Evolutionary conservation across 2,329 filamentous ascomycete species (phyloP), one percentile per base, ranked within the genome.

Genomic region (Scopulariopsis brevicaulis): DNA sequence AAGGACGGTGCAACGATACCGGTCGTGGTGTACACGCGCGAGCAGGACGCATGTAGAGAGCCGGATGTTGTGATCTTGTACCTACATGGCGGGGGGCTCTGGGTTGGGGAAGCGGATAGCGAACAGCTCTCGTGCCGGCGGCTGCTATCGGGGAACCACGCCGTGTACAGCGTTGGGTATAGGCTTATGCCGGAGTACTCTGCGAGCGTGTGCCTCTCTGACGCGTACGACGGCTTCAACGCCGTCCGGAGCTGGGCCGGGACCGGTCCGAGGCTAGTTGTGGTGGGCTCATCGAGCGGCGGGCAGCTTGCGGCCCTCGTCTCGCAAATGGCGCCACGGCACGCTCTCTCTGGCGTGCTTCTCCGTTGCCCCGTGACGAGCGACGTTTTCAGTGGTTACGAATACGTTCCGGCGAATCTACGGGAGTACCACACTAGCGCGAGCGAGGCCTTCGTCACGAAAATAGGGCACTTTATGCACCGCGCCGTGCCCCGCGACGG

Each of bases 331-430:
- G 65, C 59, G 22, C 59, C 63, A 20, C 60, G 28, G 5, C 61
- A 62, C 6, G 65, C 63, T 15, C 59, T 76, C 4, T 60, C 71
- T 24, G 77, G 76, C 15, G 66, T 77, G 4, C 60, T 78, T 4
- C 65, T 79, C n/a, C 69, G 77, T 54, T 74, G 75, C 24, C 77
- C 77, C 1, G 77, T 80, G 25, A 77, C 74, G 2, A 73, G 69
- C 57, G 75, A 79, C 63, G 69, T 71, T n/a, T 73, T 71, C 32
- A 70, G 68, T 22, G 69, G 68, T 20, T 56, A 60, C 0, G 66
- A 67, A 4, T 71, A 70, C 53, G 66, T 79, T 4, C 75, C 75
- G 0, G 60, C 65, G 22, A 52, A 58, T 6, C 64, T 77, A 20
- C 67, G 65, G 2, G 54, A 61, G 1, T 63, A 68, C 34, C 76